phyloP scores from a whole-genome alignment of 2,329 filamentous ascomycete genomes.

The Fusarium verticillioides region DNA sequence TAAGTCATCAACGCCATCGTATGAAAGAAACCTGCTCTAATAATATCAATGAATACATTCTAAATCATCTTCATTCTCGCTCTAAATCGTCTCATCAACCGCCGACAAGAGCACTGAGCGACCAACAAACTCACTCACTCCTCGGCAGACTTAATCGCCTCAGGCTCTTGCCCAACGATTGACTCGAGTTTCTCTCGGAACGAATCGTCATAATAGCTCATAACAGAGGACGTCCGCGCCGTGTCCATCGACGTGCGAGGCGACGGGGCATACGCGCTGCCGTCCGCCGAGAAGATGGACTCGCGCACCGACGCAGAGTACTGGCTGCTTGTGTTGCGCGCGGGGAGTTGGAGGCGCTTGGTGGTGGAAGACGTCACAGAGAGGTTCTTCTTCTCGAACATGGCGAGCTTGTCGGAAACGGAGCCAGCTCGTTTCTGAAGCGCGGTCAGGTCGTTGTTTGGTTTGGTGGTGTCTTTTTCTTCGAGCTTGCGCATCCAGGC shows the following conservation, averaged over 20 bases:
- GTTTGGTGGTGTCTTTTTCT: constrained; percentile 1
- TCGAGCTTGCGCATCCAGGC: constrained; percentile 23
- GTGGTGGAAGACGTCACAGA: not conserved
- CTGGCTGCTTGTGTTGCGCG: constrained; percentile 13
- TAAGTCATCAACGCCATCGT: not conserved
- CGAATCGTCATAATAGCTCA: constrained; percentile 28
- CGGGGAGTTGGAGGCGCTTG: not conserved
- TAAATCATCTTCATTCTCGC: constrained; percentile 1
- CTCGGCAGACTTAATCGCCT: not conserved
- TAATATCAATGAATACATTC: constrained; percentile 3
- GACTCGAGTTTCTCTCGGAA: constrained; percentile 29
- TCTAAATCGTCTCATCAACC: not conserved
- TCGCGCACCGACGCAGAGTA: constrained; percentile 3
- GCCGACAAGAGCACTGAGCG: not conserved
- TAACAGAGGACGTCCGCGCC: constrained; percentile 18
- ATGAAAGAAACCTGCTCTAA: not conserved
- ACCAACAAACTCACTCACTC: not conserved
- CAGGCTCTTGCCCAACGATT: constrained; percentile 18
- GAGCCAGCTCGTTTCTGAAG: constrained; percentile 20
- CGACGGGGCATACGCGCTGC: not conserved
- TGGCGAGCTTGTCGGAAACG: constrained; percentile 26
- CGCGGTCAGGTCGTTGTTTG: constrained; percentile 4
- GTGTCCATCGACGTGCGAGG: constrained; percentile 22
- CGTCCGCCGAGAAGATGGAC: constrained; percentile 17
- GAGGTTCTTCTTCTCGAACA: constrained; percentile 23